Evolutionary conservation across 345 rosid genomes (phyloP).

Genomic region (Excoecaria cochinchinensis): DNA sequence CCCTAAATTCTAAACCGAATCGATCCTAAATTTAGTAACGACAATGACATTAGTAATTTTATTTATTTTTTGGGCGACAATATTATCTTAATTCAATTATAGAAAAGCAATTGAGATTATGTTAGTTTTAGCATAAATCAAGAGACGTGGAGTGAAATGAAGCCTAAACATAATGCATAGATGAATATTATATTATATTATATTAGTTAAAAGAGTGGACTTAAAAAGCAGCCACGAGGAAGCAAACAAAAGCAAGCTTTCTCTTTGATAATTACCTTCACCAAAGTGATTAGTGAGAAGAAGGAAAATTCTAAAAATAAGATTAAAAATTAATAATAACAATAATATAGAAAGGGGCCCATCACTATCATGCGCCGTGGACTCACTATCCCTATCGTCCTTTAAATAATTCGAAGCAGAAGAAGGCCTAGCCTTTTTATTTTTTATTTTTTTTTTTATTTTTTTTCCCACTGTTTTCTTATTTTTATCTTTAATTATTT

Average conservation of each 20-base stretch:
- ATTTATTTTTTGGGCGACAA: too few species aligned
- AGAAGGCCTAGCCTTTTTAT: background rate
- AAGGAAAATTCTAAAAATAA: background rate
- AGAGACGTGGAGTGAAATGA: background rate
- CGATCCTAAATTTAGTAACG: too few species aligned
- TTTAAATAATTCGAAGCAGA: slow-evolving; percentile 37
- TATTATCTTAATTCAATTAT: too few species aligned
- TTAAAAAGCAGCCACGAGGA: background rate
- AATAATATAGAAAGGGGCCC: slow-evolving; percentile 10
- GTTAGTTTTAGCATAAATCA: background rate
- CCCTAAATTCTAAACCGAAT: too few species aligned
- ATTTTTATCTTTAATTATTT: background rate
- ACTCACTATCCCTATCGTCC: slow-evolving; percentile 38
- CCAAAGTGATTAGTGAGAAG: background rate
- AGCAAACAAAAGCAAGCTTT: slow-evolving; percentile 31
- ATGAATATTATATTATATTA: background rate
- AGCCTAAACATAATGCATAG: background rate
- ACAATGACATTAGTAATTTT: too few species aligned
- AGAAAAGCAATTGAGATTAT: too few species aligned
- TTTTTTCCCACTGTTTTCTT: background rate
- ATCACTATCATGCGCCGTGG: slow-evolving; percentile 40
- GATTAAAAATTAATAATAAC: background rate
- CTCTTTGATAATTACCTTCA: slow-evolving; percentile 1
- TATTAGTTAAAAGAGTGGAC: background rate
- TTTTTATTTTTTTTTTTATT: background rate